Percentiles rank a stretch among this genome's conserved stretches.
These are phyloP conservation scores for Claviceps capensis DNA, from an alignment of 2,329 filamentous ascomycete species.

Conservation along the genomic window DNA sequence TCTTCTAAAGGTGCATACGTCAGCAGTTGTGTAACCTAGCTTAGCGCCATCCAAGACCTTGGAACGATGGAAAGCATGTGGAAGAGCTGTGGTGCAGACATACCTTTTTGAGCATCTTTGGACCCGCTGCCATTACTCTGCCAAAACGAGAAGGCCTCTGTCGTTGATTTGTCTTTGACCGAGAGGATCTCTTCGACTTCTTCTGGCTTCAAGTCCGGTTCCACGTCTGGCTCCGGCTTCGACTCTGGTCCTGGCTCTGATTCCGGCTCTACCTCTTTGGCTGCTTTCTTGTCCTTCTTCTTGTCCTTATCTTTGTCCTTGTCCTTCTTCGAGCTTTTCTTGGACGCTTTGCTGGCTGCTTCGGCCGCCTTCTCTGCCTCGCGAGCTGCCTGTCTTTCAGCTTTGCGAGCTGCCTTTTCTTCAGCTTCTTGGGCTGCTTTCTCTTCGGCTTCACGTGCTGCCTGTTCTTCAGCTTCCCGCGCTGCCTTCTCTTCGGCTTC, in stretches of 20 bases:
- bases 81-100: slow-evolving; percentile 8
- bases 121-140: slow-evolving; percentile 26
- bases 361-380: slow-evolving; percentile 13
- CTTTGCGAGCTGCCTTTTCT: slow-evolving; percentile 13
- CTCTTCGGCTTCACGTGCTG: slow-evolving; percentile 23
- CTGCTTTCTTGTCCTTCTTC: slow-evolving; percentile 9
- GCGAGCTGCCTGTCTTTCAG: slow-evolving; percentile 19
- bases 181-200: slow-evolving; percentile 30
- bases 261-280: slow-evolving; percentile 8
- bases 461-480: slow-evolving; percentile 27
- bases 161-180: slow-evolving; percentile 17
- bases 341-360: slow-evolving; percentile 24
- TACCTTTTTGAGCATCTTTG: slow-evolving; percentile 31
- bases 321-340: slow-evolving; percentile 22
- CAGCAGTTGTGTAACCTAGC: slow-evolving; percentile 29
- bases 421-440: slow-evolving; percentile 8
- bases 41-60: slow-evolving; percentile 20
- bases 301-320: slow-evolving; percentile 14
- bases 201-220: slow-evolving; percentile 24
- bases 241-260: slow-evolving; percentile 6
- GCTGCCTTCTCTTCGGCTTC: slow-evolving; percentile 18
- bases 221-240: slow-evolving; percentile 9
- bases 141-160: slow-evolving; percentile 44
- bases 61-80: not conserved
- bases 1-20: slow-evolving; percentile 36